phyloP scores from a whole-genome alignment of 1,284 basidiomycete genomes.

The Anthracocystis walkeri region DNA sequence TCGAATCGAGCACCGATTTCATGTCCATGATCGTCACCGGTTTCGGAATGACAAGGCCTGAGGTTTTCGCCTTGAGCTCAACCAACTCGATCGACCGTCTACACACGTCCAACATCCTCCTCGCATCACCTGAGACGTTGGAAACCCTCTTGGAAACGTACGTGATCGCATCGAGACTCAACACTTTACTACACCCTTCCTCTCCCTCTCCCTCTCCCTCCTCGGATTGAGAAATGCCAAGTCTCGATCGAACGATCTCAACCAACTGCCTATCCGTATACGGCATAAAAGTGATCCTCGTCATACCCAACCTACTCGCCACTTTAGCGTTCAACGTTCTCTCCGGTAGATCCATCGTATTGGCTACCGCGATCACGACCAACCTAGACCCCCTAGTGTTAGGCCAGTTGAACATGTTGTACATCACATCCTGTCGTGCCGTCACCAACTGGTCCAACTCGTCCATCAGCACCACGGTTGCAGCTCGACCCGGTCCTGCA shows the following conservation, averaged over 20 bases:
- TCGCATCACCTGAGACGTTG: conserved; percentile 92
- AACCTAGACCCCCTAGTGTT: conserved; percentile 86
- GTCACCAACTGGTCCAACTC: conserved; percentile 97
- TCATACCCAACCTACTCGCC: conserved; percentile 91
- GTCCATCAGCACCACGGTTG: conserved; percentile 94
- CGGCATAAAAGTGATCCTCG: conserved; percentile 92
- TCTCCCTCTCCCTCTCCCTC: conserved; percentile 65
- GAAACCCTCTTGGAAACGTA: conserved; percentile 92
- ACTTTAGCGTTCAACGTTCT: conserved; percentile 91
- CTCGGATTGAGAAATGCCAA: conserved; percentile 71
- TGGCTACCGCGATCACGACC: conserved; percentile 95
- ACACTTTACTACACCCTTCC: conserved; percentile 75
- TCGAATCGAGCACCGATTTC: conserved; percentile 82
- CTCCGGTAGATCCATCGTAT: conserved; percentile 98
- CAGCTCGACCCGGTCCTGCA: conserved; percentile 39
- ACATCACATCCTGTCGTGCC: conserved; percentile 95
- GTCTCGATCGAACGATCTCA: conserved; percentile 85
- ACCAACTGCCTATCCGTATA: conserved; percentile 85
- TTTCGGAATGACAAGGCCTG: conserved; percentile 42
- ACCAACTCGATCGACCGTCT: conserved; percentile 71
- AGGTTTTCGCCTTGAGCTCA: conserved; percentile 61
- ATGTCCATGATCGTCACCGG: conserved; percentile 81
- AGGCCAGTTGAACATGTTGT: conserved; percentile 99
- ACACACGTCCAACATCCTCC: conserved; percentile 92
- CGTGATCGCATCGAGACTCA: conserved; percentile 80